Evolutionary conservation across 2,329 filamentous ascomycete genomes (phyloP), one percentile per base, ranked within the genome.

Genomic region (Pseudocercospora crystallina): DNA sequence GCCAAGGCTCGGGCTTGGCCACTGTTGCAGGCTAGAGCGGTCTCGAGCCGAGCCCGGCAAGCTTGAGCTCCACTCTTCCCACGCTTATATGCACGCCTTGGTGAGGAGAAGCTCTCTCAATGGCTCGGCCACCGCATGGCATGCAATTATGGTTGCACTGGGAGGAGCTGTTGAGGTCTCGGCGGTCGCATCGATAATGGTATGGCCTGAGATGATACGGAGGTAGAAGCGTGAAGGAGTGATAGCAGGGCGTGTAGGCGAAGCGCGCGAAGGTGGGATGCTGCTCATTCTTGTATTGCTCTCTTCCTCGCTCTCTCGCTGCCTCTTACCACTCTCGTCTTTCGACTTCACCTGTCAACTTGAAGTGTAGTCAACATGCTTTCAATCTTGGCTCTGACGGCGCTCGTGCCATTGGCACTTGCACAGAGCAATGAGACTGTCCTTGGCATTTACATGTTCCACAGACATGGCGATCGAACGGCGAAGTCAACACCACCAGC

Each of bases 401-500:
- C 59, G 8, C 51, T 61, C 14, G 51, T 57, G 41, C 61, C 65
- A 17, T 14, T 59, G 17, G 60, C 52, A 20, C 49, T 64, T 10
- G 63, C 63, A 11, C 65, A 67, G 43, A 63, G 51, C 47, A 60
- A 61, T 49, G 88, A 95, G 74, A 87, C 84, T 0, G 77, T 94
- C 26, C 78, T 95, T 12, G 90, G 90, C 45, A 84, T 86, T 39
- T 94, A 91, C 71, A 84, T 96, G 71, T 95, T 95, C 57, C 84
- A 89, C 61, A 87, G 91, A 39, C 91, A 96, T 73, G 91, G 91
- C 51, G 91, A 96, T 71, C 84, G 91, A 49, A 92, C 90, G 0
- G 74, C 89, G 57, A 96, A 95, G 74, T 77, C 82, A 13, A 83
- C 82, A 56, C 76, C 83, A 39, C 86, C 87, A 10, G 83, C 88